These are phyloP conservation scores for Scedosporium minutisporum DNA, from an alignment of 2,329 filamentous ascomycete genomes.

Conservation along the genomic window DNA sequence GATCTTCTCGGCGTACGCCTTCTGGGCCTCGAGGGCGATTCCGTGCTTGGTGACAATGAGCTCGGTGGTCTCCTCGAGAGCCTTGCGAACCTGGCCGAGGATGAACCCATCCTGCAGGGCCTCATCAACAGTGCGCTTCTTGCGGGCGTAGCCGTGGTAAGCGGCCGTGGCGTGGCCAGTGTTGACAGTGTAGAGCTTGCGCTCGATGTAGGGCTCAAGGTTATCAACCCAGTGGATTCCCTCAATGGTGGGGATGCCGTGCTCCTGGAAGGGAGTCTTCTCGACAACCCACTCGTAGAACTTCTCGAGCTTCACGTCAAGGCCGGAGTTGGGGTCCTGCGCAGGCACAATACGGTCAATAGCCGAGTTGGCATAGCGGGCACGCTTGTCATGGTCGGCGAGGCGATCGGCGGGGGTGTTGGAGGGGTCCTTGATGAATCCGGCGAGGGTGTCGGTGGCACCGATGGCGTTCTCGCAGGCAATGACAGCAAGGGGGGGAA, in stretches of 20 bases:
- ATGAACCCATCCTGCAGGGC: slow-evolving; percentile 57
- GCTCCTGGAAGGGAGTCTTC: slow-evolving; percentile 67
- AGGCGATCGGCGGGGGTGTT: slow-evolving; percentile 63
- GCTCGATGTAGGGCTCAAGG: slow-evolving; percentile 92
- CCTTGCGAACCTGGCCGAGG: slow-evolving; percentile 66
- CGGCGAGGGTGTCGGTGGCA: slow-evolving; percentile 79
- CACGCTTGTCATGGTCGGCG: slow-evolving; percentile 59
- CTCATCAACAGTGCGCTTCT: slow-evolving; percentile 83
- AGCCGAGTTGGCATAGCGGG: slow-evolving; percentile 91
- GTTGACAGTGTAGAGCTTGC: slow-evolving; percentile 99
- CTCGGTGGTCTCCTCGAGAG: slow-evolving; percentile 74
- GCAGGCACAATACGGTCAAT: slow-evolving; percentile 97
- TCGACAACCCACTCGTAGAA: slow-evolving; percentile 99
- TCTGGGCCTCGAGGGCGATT: slow-evolving; percentile 66
- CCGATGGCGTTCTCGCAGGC: slow-evolving; percentile 98
- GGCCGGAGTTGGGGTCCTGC: slow-evolving; percentile 67
- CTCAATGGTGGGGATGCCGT: slow-evolving; percentile 59
- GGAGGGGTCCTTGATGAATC: slow-evolving; percentile 64
- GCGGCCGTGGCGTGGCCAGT: slow-evolving; percentile 93
- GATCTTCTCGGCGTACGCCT: slow-evolving; percentile 84
- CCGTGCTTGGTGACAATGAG: slow-evolving; percentile 82
- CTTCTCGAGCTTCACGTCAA: slow-evolving; percentile 93
- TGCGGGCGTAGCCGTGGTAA: slow-evolving; percentile 83
- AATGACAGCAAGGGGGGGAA: slow-evolving; percentile 75
- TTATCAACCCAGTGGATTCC: slow-evolving; percentile 91